Evolutionary conservation across 768 basidiomycete genomes (phyloP).

Genomic region (Lactarius hatsudake): DNA sequence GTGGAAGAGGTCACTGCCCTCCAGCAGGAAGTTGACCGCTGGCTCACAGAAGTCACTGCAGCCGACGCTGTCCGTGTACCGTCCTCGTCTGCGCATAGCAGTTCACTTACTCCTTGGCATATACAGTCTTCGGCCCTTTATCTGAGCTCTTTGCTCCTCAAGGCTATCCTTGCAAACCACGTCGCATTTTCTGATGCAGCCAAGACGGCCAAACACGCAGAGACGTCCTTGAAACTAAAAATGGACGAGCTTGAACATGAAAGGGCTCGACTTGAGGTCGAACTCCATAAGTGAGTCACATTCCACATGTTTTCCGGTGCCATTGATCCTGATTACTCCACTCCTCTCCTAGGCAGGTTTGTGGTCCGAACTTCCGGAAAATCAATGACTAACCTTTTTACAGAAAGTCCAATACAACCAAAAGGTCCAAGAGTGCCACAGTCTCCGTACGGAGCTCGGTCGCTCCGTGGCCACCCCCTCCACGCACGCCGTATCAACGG

Average conservation of each 20-base stretch:
- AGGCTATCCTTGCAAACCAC: slow-evolving; percentile 82
- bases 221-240: slow-evolving; percentile 59
- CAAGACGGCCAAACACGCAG: slow-evolving; percentile 61
- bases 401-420: slow-evolving; percentile 27
- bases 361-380: neutral
- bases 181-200: slow-evolving; percentile 74
- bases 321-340: neutral
- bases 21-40: slow-evolving; percentile 76
- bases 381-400: slow-evolving; percentile 9
- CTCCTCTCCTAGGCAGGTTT: slow-evolving; percentile 20
- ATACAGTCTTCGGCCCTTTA: slow-evolving; percentile 61
- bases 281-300: slow-evolving; percentile 63
- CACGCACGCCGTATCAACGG: slow-evolving; percentile 16
- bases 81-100: slow-evolving; percentile 24
- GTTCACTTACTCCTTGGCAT: slow-evolving; percentile 16
- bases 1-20: slow-evolving; percentile 80
- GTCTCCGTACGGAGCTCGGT: slow-evolving; percentile 28
- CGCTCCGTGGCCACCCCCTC: slow-evolving; percentile 24
- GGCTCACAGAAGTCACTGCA: slow-evolving; percentile 60
- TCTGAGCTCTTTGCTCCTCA: slow-evolving; percentile 74
- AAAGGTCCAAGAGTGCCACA: slow-evolving; percentile 30
- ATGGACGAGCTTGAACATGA: slow-evolving; percentile 61
- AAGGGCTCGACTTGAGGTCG: slow-evolving; percentile 60
- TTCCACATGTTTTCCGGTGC: slow-evolving; percentile 13
- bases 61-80: slow-evolving; percentile 58